These are phyloP conservation scores for Drechslerella dactyloides DNA, from an alignment of 2,329 filamentous ascomycete species.

Conservation along the genomic window DNA sequence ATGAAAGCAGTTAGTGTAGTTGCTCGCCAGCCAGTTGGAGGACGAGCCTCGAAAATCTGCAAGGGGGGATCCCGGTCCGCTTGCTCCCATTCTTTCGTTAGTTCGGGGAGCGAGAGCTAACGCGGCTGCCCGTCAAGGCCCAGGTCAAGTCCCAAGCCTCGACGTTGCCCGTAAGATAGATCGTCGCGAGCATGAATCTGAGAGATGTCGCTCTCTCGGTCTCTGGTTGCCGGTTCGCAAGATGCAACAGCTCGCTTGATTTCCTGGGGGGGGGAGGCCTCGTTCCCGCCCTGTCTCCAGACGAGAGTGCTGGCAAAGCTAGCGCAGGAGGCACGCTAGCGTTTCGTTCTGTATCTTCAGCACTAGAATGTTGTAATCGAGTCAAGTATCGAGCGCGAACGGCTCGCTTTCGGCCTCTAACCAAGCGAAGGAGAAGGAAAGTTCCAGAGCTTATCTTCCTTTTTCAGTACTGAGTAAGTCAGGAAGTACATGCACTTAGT, in stretches of 20 bases:
- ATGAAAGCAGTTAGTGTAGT: conserved; percentile 42
- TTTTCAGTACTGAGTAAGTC: neutral
- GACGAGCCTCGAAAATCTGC: conserved; percentile 7
- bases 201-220: neutral
- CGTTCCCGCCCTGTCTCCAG: neutral
- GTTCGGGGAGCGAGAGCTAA: neutral
- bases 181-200: neutral
- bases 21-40: conserved; percentile 23
- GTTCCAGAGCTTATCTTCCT: too few species aligned
- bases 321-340: conserved; percentile 1
- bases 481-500: neutral
- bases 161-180: neutral
- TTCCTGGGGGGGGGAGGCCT: neutral
- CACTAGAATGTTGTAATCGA: neutral
- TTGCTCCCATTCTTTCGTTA: neutral
- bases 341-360: neutral
- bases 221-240: neutral
- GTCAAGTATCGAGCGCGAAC: neutral
- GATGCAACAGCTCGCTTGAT: conserved; percentile 5
- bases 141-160: neutral
- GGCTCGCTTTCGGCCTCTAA: neutral
- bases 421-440: conserved; percentile 5
- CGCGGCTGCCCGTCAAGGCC: conserved; percentile 4
- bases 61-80: conserved; percentile 11
- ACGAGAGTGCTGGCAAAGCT: neutral